A percentile compares a stretch with the other conserved stretches of the same genome.
Conservation (phyloP, 2,329 filamentous ascomycete species). For the Penicillium sp. region DNA sequence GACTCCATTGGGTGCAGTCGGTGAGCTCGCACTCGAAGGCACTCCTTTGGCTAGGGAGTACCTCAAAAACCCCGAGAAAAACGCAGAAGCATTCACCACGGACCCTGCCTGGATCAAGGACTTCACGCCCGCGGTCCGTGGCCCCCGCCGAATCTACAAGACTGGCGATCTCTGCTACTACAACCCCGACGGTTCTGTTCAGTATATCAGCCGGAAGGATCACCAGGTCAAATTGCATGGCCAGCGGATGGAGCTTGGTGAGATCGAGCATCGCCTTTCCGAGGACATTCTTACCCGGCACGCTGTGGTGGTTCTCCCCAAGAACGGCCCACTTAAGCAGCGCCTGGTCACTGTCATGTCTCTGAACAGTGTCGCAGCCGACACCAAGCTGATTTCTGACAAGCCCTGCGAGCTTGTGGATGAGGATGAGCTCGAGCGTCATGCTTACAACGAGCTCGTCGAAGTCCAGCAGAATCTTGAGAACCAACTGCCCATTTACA, state of each 20-base stretch:
- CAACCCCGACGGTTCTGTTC: slow-evolving; percentile 34
- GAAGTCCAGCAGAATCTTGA: slow-evolving; percentile 40
- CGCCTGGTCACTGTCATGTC: slow-evolving; percentile 48
- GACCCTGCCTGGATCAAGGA: slow-evolving; percentile 28
- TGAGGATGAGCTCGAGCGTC: slow-evolving; percentile 19
- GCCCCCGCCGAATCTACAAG: slow-evolving; percentile 26
- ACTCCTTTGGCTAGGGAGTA: slow-evolving; percentile 41
- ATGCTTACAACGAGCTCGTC: slow-evolving; percentile 31
- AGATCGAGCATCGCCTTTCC: slow-evolving; percentile 43
- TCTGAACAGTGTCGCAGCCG: slow-evolving; percentile 27
- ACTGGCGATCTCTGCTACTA: slow-evolving; percentile 36
- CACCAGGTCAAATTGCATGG: slow-evolving; percentile 66
- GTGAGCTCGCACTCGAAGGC: slow-evolving; percentile 41
- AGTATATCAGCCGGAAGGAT: slow-evolving; percentile 59
- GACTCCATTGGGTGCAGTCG: slow-evolving; percentile 38
- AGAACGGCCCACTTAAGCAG: slow-evolving; percentile 42
- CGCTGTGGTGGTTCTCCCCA: slow-evolving; percentile 45
- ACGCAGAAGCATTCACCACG: slow-evolving; percentile 30
- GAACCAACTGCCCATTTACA: slow-evolving; percentile 45
- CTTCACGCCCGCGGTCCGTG: slow-evolving; percentile 12
- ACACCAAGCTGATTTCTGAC: slow-evolving; percentile 29
- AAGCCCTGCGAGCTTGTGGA: slow-evolving; percentile 35
- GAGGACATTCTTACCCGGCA: slow-evolving; percentile 37
- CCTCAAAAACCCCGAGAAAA: slow-evolving; percentile 38
- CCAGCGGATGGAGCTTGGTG: slow-evolving; percentile 61